Evolutionary conservation across 179 eudicot genomes (phyloP).

Genomic region (Silene vulgaris): DNA sequence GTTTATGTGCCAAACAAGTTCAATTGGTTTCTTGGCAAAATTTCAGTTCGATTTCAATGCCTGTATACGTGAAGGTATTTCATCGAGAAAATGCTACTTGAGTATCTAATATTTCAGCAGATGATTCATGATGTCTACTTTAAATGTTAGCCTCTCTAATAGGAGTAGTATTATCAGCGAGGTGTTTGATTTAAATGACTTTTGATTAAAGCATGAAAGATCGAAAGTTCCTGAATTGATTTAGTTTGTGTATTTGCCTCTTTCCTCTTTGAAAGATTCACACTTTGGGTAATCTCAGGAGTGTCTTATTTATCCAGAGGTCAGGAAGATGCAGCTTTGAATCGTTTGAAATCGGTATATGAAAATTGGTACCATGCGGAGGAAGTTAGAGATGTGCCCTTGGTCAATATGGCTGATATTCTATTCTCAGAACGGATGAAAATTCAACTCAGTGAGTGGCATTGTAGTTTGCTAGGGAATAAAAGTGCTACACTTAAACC

Average conservation of each 20-base stretch:
- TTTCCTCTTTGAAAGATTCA: constrained; percentile 35
- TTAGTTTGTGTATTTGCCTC: background rate
- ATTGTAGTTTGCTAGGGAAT: constrained; percentile 39
- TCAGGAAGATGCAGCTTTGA: constrained; percentile 73
- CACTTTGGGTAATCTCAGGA: constrained; percentile 72
- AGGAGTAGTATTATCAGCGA: background rate
- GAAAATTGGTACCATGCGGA: constrained; percentile 37
- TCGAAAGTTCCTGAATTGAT: background rate
- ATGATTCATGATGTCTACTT: background rate
- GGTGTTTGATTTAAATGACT: background rate
- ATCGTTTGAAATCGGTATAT: constrained; percentile 39
- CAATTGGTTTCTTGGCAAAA: constrained; percentile 83
- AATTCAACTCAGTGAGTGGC: constrained; percentile 67
- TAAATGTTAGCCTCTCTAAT: background rate
- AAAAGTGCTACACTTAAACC: constrained; percentile 33
- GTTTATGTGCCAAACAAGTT: constrained; percentile 85
- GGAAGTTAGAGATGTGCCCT: constrained; percentile 40
- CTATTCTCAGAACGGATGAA: constrained; percentile 80
- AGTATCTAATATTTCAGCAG: background rate
- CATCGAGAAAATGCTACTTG: background rate
- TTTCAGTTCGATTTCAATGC: constrained; percentile 87
- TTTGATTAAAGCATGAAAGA: background rate
- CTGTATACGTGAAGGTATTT: constrained; percentile 80
- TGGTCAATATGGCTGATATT: constrained; percentile 61
- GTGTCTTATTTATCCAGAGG: constrained; percentile 98